Evolutionary conservation across 305 asterid genomes (phyloP).

Genomic region (Fraxinus velutina): DNA sequence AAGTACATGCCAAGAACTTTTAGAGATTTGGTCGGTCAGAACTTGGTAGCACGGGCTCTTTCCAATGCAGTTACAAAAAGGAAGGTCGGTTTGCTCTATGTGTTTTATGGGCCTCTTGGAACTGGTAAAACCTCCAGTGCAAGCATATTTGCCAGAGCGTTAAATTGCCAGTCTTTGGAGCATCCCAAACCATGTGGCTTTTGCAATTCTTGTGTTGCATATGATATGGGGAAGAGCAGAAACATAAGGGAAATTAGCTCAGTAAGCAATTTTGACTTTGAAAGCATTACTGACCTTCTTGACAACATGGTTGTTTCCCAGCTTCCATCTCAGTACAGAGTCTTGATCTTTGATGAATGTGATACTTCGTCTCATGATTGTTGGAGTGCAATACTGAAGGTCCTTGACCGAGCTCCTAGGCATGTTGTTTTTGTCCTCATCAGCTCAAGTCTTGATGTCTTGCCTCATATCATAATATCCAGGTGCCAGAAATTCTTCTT

Average conservation of each 20-base stretch:
- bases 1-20: slow-evolving; percentile 83
- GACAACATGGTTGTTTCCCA: slow-evolving; percentile 50
- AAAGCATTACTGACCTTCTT: slow-evolving; percentile 52
- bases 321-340: slow-evolving; percentile 57
- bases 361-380: slow-evolving; percentile 53
- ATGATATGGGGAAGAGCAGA: slow-evolving; percentile 54
- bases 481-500: slow-evolving; percentile 97
- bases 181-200: slow-evolving; percentile 81
- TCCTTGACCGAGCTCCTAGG: slow-evolving; percentile 85
- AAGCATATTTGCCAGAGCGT: slow-evolving; percentile 74
- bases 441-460: slow-evolving; percentile 73
- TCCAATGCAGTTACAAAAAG: slow-evolving; percentile 65
- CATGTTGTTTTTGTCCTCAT: slow-evolving; percentile 79
- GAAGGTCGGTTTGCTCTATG: slow-evolving; percentile 81
- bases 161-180: slow-evolving; percentile 76
- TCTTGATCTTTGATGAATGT: slow-evolving; percentile 80
- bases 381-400: slow-evolving; percentile 83
- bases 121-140: slow-evolving; percentile 95
- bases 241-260: slow-evolving; percentile 75
- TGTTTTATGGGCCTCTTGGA: slow-evolving; percentile 91
- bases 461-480: slow-evolving; percentile 85
- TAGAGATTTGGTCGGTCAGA: slow-evolving; percentile 83
- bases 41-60: slow-evolving; percentile 80
- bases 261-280: slow-evolving; percentile 54
- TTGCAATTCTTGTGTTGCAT: slow-evolving; percentile 65